Percentiles rank a stretch among this genome's conserved stretches.
These are phyloP conservation scores for Entrophospora sp. DNA, from an alignment of 192 early-diverging fungal genomes.

Conservation along the genomic window DNA sequence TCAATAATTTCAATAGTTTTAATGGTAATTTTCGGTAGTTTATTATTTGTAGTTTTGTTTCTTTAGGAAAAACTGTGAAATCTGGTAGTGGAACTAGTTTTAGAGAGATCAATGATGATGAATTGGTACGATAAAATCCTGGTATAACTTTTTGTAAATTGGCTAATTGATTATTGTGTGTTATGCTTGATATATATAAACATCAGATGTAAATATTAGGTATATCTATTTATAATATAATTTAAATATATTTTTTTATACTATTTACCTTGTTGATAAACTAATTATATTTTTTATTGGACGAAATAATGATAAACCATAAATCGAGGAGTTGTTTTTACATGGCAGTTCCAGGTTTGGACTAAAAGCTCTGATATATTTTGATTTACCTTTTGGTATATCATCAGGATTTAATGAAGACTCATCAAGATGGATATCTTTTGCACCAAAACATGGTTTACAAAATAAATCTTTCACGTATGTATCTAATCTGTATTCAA, in stretches of 20 bases:
- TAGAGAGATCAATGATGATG: neutral
- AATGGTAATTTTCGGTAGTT: neutral
- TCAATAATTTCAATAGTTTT: neutral
- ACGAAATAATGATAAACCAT: neutral
- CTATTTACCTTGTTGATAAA: neutral
- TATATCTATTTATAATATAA: neutral
- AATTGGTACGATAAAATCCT: neutral
- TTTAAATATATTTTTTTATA: neutral
- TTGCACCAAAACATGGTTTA: neutral
- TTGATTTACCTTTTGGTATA: neutral
- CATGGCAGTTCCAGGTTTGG: neutral
- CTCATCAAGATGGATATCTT: neutral
- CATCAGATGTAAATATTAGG: neutral
- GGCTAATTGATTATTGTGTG: neutral
- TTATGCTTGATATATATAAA: too few relatives aligned
- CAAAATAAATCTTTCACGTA: neutral
- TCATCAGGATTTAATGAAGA: neutral
- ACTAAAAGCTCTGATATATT: neutral
- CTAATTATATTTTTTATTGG: neutral
- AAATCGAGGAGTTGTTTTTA: neutral
- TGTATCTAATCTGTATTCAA: neutral
- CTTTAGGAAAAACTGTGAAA: neutral
- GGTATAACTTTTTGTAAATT: neutral
- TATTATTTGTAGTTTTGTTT: neutral
- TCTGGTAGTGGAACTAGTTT: neutral